Conservation (phyloP, 306 rosid species). For the cucumber (Cucumis sativus) region DNA sequence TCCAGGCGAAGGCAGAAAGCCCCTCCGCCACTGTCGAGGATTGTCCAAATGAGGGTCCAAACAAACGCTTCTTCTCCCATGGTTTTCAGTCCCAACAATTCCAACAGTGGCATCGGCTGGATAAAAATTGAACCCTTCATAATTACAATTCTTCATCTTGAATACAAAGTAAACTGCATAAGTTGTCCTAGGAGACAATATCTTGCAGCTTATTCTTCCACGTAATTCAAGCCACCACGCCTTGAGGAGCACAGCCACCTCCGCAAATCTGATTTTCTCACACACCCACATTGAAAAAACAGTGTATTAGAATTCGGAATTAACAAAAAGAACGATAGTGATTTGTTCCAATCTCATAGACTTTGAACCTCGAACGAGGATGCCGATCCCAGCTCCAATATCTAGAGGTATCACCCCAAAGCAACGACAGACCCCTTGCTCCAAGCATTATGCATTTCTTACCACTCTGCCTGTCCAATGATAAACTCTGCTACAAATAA, state of each 20-base stretch:
- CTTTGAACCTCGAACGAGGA: background rate
- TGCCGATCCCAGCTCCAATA: slow-evolving; percentile 6
- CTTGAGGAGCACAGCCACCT: background rate
- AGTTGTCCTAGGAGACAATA: slow-evolving; percentile 1
- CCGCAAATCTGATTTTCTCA: slow-evolving; percentile 1
- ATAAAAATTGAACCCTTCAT: background rate
- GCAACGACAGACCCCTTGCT: slow-evolving; percentile 1
- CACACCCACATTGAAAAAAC: background rate
- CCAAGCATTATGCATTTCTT: slow-evolving; percentile 8
- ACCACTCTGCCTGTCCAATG: background rate
- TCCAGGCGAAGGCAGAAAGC: too few relatives aligned
- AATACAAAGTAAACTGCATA: slow-evolving; percentile 8
- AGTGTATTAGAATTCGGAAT: background rate
- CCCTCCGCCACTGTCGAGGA: too few relatives aligned
- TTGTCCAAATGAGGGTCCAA: too few relatives aligned
- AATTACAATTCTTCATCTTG: background rate
- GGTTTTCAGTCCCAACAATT: background rate
- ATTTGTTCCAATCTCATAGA: background rate
- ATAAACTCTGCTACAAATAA: background rate
- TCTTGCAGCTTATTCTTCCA: background rate
- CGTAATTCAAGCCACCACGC: slow-evolving; percentile 7
- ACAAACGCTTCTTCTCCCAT: too few relatives aligned
- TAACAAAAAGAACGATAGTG: background rate
- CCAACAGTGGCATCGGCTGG: background rate
- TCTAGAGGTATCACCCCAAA: background rate